Base-by-base conservation (phyloP, 139 green algal genomes). In the Volvox africanus region DNA sequence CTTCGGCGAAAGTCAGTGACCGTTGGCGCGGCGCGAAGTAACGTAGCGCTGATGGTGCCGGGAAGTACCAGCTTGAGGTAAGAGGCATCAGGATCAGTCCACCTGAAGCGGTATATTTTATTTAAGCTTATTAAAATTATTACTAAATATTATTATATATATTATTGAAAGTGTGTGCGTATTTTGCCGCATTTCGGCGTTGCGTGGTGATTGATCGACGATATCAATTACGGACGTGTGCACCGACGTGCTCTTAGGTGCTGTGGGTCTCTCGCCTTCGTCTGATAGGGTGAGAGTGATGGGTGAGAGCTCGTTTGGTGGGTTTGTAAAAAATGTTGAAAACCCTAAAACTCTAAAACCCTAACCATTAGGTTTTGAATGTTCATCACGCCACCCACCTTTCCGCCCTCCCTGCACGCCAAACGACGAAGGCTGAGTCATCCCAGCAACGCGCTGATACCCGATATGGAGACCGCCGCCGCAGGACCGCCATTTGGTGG, bases 1-100 rank as follows among this genome's bases (percentile, higher is more conserved):
- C 36, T 84, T 0, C 78, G 78, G 78, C 78, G 78, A 24, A 84
- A 32, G 36, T 68, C 37, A 26, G 37, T 84, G 37, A 84, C 78
- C 37, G 37, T 2, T 37, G 78, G 37, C 0, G 78, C 21, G 21
- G 78, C 17, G 32, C 18, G 78, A 5, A 84, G 37, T 44, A 67
- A 3, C 37, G 20, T 17, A 44, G 67, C 24, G 20, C 32, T 84
- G 11, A 12, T 84, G 36, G 6, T 33, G 37, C 37, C 37, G 1
- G 36, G 36, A 16, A 82, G 30, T 61, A n/a, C 35, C 16, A 28
- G 35, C 20, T 18, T 21, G 36, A 84, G 78, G 36, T 67, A 24
- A 16, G 36, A 24, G 35, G 18, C 2, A 2, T 73, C 65, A 2
- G 65, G 65, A 28, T 11, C 65, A 28, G 65, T 30, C 65, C 44